Conservation (phyloP, 2,329 filamentous ascomycete genomes). For the Clarireedia hainanense region DNA sequence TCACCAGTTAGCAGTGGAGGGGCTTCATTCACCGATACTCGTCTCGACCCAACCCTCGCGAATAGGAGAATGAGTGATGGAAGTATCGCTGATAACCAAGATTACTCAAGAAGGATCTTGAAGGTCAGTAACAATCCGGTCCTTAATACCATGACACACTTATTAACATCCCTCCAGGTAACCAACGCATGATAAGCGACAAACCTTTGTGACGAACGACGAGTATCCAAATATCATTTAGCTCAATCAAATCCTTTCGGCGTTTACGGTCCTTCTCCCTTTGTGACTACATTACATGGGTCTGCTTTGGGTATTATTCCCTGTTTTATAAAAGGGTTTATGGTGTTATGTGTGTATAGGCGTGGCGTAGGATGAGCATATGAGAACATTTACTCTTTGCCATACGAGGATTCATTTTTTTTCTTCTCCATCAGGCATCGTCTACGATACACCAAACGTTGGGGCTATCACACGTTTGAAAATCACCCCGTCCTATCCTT, state of each 20-base stretch:
- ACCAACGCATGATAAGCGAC: slow-evolving; percentile 46
- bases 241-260: slow-evolving; percentile 24
- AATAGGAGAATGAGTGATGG: slow-evolving; percentile 83
- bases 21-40: slow-evolving; percentile 68
- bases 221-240: slow-evolving; percentile 24
- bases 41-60: slow-evolving; percentile 74
- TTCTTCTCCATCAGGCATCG: slow-evolving; percentile 12
- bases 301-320: slow-evolving; percentile 20
- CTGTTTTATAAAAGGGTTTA: slow-evolving; percentile 17
- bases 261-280: slow-evolving; percentile 24
- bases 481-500: slow-evolving; percentile 28
- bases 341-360: slow-evolving; percentile 29
- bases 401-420: slow-evolving; percentile 14
- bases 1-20: slow-evolving; percentile 48
- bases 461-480: slow-evolving; percentile 11
- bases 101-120: slow-evolving; percentile 92
- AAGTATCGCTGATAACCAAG: slow-evolving; percentile 94
- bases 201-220: slow-evolving; percentile 33
- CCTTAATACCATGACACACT: not conserved
- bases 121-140: slow-evolving; percentile 55
- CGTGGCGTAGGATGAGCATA: slow-evolving; percentile 26
- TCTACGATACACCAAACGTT: slow-evolving; percentile 18
- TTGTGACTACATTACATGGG: slow-evolving; percentile 14
- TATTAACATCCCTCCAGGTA: slow-evolving; percentile 34
- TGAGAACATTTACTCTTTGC: slow-evolving; percentile 20